Base-by-base conservation (phyloP, 345 rosid species). In the Litchi chinensis region DNA sequence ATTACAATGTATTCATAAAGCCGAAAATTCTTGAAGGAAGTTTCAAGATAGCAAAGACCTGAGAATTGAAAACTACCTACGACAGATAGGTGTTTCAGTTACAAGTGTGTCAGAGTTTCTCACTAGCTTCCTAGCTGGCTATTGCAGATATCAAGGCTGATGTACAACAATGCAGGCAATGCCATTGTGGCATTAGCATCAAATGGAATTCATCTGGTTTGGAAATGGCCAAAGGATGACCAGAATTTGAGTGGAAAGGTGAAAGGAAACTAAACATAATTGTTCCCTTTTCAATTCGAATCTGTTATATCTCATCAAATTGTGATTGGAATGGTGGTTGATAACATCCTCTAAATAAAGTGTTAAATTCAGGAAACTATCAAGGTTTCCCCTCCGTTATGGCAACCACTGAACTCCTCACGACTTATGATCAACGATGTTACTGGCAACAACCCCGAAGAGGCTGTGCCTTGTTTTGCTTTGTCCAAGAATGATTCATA, bases 171-270 rank as follows among this genome's bases (percentile, higher is more conserved):
- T 75, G 81, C 85, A 1, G 91, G 92, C 11, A 83, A 79, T 81
- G 84, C 85, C 40, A 82, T 89, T 80, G 73, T 88, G 82, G 86
- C 86, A 78, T 79, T 89, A 79, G 78, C 83, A 79, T 79, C 87
- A 65, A 76, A 82, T 73, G 88, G 70, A 57, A 54, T 48, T n/a
- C 89, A 88, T 79, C 65, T 83, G 41, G 54, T 82, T 26, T 87
- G 91, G 87, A 87, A 80, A 81, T 85, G 89, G 89, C 79, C 54
- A 19, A 78, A 19, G 57, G 39, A 56, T 76, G 79, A 71, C 75
- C 71, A 43, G n/a, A 77, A 86, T 76, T 74, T 21, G 65, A 73
- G 77, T 41, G 78, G 81, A 66, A 77, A 77, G 91, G 88, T 85
- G 67, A 39, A 15, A 59, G 60, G 54, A 32, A 72, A 63, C 18